Conservation (phyloP, 805 yeast species). For the Ogataea ramenticola region DNA sequence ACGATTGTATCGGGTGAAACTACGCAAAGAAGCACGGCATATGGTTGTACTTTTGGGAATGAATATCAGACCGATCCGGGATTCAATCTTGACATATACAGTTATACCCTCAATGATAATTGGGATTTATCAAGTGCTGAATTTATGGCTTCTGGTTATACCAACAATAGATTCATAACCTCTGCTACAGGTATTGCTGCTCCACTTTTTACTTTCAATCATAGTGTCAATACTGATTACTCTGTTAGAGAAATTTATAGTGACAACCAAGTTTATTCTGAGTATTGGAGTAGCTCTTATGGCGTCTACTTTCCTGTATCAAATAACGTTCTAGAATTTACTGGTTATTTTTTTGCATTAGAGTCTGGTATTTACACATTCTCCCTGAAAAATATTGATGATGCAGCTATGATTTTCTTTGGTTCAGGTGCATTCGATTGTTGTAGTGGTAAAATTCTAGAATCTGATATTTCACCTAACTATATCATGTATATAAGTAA, state of each 20-base stretch:
- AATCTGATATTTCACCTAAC: too few species aligned
- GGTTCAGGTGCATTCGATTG: constrained; percentile 26
- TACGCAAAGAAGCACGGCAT: too few species aligned
- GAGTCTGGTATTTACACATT: constrained; percentile 18
- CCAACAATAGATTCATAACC: not conserved
- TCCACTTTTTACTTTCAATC: not conserved
- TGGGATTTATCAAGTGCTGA: not conserved
- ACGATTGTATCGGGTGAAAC: too few species aligned
- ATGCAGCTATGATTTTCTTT: constrained; percentile 18
- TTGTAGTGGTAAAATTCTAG: constrained; percentile 9
- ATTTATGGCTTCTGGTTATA: not conserved
- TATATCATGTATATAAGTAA: too few species aligned
- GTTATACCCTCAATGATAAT: not conserved
- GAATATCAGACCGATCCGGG: too few species aligned
- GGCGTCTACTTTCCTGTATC: not conserved
- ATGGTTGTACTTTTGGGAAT: too few species aligned
- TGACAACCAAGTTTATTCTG: too few species aligned
- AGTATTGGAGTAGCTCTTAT: not conserved
- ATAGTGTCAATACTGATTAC: too few species aligned
- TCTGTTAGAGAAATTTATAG: too few species aligned
- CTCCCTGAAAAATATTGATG: constrained; percentile 15
- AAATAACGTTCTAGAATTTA: constrained; percentile 9
- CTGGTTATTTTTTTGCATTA: constrained; percentile 21
- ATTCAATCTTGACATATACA: too few species aligned
- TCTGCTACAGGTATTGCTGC: not conserved